Evolutionary conservation across 768 basidiomycete species (phyloP).

Genomic region (Postia placenta): DNA sequence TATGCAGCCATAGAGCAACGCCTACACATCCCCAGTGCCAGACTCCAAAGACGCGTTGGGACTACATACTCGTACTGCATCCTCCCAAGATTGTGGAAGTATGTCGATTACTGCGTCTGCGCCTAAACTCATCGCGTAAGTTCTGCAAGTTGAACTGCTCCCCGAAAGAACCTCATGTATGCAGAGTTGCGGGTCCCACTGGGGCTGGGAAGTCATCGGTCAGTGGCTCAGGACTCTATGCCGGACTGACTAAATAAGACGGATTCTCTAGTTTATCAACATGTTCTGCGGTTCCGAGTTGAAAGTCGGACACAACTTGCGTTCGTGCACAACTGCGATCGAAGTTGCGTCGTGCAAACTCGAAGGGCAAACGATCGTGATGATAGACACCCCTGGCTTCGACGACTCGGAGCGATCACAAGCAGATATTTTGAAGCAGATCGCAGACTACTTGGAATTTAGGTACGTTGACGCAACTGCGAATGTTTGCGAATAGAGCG

Average conservation of each 20-base stretch:
- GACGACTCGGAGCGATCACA: constrained; percentile 9
- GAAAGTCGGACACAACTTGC: constrained; percentile 4
- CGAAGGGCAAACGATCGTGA: background rate
- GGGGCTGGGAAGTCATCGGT: constrained; percentile 5
- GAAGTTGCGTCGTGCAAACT: background rate
- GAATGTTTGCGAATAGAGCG: too few relatives aligned
- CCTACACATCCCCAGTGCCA: too few relatives aligned
- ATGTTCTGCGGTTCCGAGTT: constrained; percentile 10
- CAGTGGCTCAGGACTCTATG: background rate
- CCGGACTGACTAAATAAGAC: background rate
- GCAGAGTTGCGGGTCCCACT: constrained; percentile 2
- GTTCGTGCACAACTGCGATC: constrained; percentile 11
- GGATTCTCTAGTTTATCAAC: constrained; percentile 15
- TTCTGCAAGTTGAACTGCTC: background rate
- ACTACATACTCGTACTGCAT: too few relatives aligned
- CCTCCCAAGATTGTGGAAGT: too few relatives aligned
- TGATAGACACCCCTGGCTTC: constrained; percentile 17
- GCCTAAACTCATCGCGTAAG: background rate
- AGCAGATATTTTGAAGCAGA: constrained; percentile 2
- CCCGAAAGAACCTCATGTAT: background rate
- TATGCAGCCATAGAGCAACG: too few relatives aligned
- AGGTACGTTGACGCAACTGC: too few relatives aligned
- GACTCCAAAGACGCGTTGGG: too few relatives aligned
- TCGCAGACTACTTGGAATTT: background rate
- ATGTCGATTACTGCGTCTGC: too few relatives aligned